Base-by-base conservation (phyloP, 371 early-diverging fungal species). In the Basidiobolus meristosporus region DNA sequence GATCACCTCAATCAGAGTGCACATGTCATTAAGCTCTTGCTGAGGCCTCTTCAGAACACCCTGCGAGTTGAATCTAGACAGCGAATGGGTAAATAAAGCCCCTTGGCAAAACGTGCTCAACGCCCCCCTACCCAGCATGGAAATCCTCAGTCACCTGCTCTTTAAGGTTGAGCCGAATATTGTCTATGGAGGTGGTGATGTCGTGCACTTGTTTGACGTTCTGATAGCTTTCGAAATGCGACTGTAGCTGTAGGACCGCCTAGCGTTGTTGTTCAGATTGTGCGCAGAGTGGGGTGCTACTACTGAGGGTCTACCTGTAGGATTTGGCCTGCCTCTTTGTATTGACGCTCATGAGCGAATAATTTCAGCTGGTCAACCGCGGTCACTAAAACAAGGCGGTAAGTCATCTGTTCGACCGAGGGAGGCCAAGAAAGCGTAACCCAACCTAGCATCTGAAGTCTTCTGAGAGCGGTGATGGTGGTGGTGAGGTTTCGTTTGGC, bases 401-500 rank as follows among this genome's bases (percentile, higher is more conserved):
- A 34, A 14, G 10, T 15, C 17, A 11, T 1, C 29, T 36, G 11
- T 3, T 42, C 31, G 16, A 19, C 12, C 20, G 38, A 1, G n/a
- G 20, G 3, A 17, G 4, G 16, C n/a, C 35, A 20, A 1, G 17
- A 38, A 22, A 31, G 3, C 18, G 16, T 14, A 7, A 11, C 14
- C 48, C 14, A 62, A 75, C 77, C 73, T 32, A 92, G 62, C 84
- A 92, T 84, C 48, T 90, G 88, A 14, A 90, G 59, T 44, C 89
- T 63, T 44, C 78, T 77, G 18, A 91, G 59, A 1, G 81, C 72
- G 0, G 83, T 79, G 7, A 89, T 83, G 1, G 90, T 71, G 17
- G 57, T 53, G 1, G 82, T 78, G 43, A 96, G 58, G 46, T 93
- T 89, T 33, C 78, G 68, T 50, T 96, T 96, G 34, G 91, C 88